Evolutionary conservation across 495 filamentous ascomycete genomes (phyloP).

Genomic region (Astrocystis sublimbata): DNA sequence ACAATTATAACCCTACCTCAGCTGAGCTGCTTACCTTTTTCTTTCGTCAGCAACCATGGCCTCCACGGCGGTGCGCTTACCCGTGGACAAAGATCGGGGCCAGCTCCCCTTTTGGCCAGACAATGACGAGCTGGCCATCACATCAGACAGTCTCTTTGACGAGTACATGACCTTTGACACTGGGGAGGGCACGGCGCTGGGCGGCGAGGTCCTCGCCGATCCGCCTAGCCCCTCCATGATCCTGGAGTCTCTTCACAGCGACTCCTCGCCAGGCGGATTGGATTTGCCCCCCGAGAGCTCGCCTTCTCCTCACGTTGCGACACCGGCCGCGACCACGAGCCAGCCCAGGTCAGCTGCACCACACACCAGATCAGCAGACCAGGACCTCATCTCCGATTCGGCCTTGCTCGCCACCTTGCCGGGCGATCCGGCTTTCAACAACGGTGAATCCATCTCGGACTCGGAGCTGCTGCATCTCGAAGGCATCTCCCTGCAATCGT

Average conservation of each 20-base stretch:
- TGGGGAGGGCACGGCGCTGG: constrained; percentile 22
- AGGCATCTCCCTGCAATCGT: constrained; percentile 44
- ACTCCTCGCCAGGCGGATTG: constrained; percentile 21
- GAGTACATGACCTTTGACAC: constrained; percentile 48
- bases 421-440: constrained; percentile 28
- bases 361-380: constrained; percentile 10
- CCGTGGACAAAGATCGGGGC: constrained; percentile 43
- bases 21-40: constrained; percentile 23
- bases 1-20: neutral
- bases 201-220: constrained; percentile 27
- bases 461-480: constrained; percentile 50
- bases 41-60: constrained; percentile 29
- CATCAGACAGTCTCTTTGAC: constrained; percentile 48
- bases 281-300: constrained; percentile 16
- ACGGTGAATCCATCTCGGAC: constrained; percentile 48
- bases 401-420: constrained; percentile 17
- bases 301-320: neutral
- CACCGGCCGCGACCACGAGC: neutral
- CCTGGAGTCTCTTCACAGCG: constrained; percentile 25
- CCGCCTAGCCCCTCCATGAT: constrained; percentile 34
- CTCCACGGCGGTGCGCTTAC: constrained; percentile 32
- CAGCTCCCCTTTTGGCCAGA: constrained; percentile 38
- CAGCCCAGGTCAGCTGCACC: neutral
- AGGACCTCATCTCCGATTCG: constrained; percentile 16
- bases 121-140: constrained; percentile 34